Conservation (phyloP, 495 filamentous ascomycete genomes). For the Rusavskia elegans region DNA sequence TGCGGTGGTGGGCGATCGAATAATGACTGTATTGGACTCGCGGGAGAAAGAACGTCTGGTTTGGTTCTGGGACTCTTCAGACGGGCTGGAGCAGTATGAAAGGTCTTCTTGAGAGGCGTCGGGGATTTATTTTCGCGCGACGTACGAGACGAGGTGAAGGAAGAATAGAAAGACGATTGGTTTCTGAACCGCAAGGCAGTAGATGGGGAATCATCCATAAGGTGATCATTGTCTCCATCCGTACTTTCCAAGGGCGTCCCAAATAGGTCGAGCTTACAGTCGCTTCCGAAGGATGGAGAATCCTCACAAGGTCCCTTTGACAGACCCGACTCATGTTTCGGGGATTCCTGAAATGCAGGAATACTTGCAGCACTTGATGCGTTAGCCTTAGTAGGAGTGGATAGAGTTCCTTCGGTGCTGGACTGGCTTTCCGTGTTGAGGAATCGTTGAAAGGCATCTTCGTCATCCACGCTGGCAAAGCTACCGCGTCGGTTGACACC, state of each 20-base stretch:
- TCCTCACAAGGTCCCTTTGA: not conserved
- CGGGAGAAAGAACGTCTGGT: slow-evolving; percentile 26
- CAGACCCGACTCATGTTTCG: not conserved
- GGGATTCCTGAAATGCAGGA: not conserved
- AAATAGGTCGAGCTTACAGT: slow-evolving; percentile 20
- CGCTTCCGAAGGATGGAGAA: slow-evolving; percentile 5
- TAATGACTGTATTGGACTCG: slow-evolving; percentile 33
- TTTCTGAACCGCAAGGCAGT: slow-evolving; percentile 15
- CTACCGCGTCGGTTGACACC: slow-evolving; percentile 49
- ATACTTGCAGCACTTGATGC: slow-evolving; percentile 17
- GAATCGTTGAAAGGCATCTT: slow-evolving; percentile 47
- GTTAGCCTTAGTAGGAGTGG: slow-evolving; percentile 73
- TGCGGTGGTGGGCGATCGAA: slow-evolving; percentile 46
- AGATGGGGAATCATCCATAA: slow-evolving; percentile 22
- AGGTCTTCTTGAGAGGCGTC: slow-evolving; percentile 19
- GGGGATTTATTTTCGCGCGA: slow-evolving; percentile 18
- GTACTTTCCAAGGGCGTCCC: slow-evolving; percentile 8
- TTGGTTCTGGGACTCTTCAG: slow-evolving; percentile 26
- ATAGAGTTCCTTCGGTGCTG: slow-evolving; percentile 55
- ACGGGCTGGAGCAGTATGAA: slow-evolving; percentile 16
- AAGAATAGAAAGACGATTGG: slow-evolving; percentile 15
- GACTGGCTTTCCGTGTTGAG: slow-evolving; percentile 41
- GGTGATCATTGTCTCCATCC: slow-evolving; percentile 15
- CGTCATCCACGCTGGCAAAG: slow-evolving; percentile 61
- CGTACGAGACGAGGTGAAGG: slow-evolving; percentile 23